Percentiles rank a stretch among this genome's conserved stretches.
Conservation (phyloP, 179 eudicot genomes). For the Corrigiola litoralis region DNA sequence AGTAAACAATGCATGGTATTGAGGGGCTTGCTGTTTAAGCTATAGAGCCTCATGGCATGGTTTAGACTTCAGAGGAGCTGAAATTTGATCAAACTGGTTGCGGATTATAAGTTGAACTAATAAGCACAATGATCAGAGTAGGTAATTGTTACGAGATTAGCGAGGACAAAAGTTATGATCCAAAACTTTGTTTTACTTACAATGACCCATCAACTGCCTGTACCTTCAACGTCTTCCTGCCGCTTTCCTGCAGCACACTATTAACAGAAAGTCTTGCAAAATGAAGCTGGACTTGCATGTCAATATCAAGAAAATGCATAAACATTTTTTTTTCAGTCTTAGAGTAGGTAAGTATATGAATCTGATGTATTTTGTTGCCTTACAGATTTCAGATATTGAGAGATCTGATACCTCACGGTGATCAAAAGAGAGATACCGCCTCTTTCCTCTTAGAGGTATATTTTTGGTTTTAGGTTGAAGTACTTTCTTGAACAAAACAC, state of each 20-base stretch:
- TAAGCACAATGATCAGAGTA: too few species aligned
- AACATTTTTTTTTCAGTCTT: not conserved
- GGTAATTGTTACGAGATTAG: too few species aligned
- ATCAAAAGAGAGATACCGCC: slow-evolving; percentile 44
- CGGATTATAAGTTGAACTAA: too few species aligned
- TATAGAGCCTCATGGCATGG: too few species aligned
- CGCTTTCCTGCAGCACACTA: not conserved
- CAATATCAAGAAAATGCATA: not conserved
- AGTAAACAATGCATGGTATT: too few species aligned
- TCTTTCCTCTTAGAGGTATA: slow-evolving; percentile 43
- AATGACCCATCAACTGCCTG: not conserved
- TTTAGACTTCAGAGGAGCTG: too few species aligned
- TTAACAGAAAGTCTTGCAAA: not conserved
- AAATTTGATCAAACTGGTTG: too few species aligned
- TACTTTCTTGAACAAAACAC: not conserved
- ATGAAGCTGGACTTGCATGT: not conserved
- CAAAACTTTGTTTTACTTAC: too few species aligned
- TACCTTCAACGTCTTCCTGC: not conserved
- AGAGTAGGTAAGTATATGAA: not conserved
- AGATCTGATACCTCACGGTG: slow-evolving; percentile 39
- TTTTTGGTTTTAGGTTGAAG: not conserved
- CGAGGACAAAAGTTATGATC: too few species aligned
- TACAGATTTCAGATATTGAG: slow-evolving; percentile 38
- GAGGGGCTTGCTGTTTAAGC: too few species aligned
- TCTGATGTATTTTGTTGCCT: not conserved